Evolutionary conservation across 805 yeast species (phyloP).

Genomic region (Cyberlindnera misumaiensis): DNA sequence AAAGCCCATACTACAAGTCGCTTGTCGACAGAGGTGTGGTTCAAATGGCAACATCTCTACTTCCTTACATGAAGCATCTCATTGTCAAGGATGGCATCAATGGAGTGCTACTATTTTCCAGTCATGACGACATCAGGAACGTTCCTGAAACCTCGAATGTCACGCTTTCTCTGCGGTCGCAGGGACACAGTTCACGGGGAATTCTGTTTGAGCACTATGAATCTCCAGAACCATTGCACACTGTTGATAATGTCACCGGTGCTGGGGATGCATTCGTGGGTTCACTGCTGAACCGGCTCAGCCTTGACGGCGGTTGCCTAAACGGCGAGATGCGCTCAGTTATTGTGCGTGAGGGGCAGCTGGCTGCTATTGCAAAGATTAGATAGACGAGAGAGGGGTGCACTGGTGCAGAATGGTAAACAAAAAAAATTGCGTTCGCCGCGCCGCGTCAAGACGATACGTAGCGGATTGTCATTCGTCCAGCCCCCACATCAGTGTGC

Average conservation of each 20-base stretch:
- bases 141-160: conserved; percentile 4
- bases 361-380: conserved; percentile 23
- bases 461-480: too few relatives aligned
- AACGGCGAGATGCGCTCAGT: conserved; percentile 4
- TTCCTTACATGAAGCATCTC: conserved; percentile 67
- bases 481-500: too few relatives aligned
- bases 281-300: conserved; percentile 31
- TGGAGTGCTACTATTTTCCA: conserved; percentile 47
- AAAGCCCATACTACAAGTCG: conserved; percentile 17
- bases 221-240: conserved; percentile 28
- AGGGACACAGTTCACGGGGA: conserved; percentile 22
- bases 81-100: conserved; percentile 59
- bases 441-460: too few relatives aligned
- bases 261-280: conserved; percentile 86
- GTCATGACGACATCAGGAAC: conserved; percentile 15
- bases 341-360: conserved; percentile 12
- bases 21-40: conserved; percentile 39
- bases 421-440: too few relatives aligned
- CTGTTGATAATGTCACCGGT: conserved; percentile 67
- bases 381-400: conserved; percentile 1
- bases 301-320: conserved; percentile 4
- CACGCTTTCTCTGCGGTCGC: conserved; percentile 11
- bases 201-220: conserved; percentile 59
- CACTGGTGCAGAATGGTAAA: too few relatives aligned
- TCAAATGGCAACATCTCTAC: conserved; percentile 63